These are phyloP conservation scores for Psilocybe cubensis DNA, from an alignment of 768 basidiomycete species.

Conservation along the genomic window DNA sequence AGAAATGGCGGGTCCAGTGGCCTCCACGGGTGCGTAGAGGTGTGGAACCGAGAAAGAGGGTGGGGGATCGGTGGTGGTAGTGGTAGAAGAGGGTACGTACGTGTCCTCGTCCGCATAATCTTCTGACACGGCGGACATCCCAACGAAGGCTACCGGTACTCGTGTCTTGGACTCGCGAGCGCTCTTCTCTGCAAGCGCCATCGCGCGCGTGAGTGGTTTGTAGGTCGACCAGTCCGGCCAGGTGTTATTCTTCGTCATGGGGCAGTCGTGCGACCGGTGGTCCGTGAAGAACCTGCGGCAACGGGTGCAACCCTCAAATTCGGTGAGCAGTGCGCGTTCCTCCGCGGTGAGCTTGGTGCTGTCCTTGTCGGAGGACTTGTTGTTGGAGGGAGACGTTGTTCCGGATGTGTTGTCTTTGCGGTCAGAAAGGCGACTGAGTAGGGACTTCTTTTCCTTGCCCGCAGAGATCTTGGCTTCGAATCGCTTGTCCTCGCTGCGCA, in stretches of 20 bases:
- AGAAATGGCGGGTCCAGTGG: background rate
- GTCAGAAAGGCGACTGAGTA: too few species aligned
- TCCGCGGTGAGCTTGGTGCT: background rate
- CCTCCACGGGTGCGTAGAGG: background rate
- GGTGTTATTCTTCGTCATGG: background rate
- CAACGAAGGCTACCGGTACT: background rate
- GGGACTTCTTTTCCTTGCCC: too few species aligned
- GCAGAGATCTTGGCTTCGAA: too few species aligned
- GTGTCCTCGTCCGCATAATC: background rate
- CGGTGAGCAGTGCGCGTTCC: conserved; percentile 15
- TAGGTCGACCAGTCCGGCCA: conserved; percentile 10
- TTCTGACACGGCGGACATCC: background rate
- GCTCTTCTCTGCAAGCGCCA: too few species aligned
- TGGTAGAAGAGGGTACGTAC: background rate
- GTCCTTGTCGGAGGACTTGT: too few species aligned
- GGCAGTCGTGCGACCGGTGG: conserved; percentile 12
- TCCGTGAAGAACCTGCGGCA: conserved; percentile 17
- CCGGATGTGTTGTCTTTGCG: too few species aligned
- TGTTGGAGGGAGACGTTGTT: too few species aligned
- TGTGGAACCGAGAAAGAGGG: conserved; percentile 2
- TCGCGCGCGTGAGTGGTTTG: conserved; percentile 5
- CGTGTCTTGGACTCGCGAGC: background rate
- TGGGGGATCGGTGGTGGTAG: background rate
- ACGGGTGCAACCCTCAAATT: conserved; percentile 16
- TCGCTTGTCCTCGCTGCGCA: too few species aligned